phyloP scores from a whole-genome alignment of 2,329 filamentous ascomycete species.

The Biscogniauxia marginata region DNA sequence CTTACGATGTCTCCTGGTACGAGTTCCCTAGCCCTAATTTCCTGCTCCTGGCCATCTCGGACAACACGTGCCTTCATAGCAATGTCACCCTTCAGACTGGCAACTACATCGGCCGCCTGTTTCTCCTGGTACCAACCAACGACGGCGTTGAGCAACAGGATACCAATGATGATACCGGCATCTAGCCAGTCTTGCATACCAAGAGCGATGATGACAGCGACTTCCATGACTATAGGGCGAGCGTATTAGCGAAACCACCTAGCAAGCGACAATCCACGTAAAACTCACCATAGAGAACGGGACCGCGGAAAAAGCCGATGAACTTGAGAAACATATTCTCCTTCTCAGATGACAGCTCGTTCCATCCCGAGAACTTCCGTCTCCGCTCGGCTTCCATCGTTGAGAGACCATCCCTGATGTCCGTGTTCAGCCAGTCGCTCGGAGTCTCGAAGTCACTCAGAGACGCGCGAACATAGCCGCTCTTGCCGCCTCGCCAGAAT shows the following conservation, averaged over 20 bases:
- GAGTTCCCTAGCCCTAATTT: conserved; percentile 68
- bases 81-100: conserved; percentile 70
- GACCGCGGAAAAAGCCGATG: conserved; percentile 72
- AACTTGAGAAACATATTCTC: conserved; percentile 75
- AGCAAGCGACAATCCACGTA: neutral
- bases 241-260: conserved; percentile 5
- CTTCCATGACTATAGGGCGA: conserved; percentile 62
- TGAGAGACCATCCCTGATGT: conserved; percentile 64
- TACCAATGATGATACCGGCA: conserved; percentile 72
- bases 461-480: conserved; percentile 24
- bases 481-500: conserved; percentile 34
- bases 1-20: conserved; percentile 70
- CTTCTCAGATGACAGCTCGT: conserved; percentile 72
- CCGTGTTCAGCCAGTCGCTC: conserved; percentile 67
- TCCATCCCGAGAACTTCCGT: conserved; percentile 66
- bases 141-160: conserved; percentile 67
- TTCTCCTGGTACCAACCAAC: conserved; percentile 80
- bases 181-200: conserved; percentile 74
- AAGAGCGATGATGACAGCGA: conserved; percentile 68
- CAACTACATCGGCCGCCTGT: conserved; percentile 72
- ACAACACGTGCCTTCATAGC: conserved; percentile 68
- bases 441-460: conserved; percentile 47
- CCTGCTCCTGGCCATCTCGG: conserved; percentile 63
- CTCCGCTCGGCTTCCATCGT: conserved; percentile 59
- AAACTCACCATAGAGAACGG: conserved; percentile 69